Base-by-base conservation (phyloP, 768 basidiomycete genomes). In the Cystobasidium ongulense region DNA sequence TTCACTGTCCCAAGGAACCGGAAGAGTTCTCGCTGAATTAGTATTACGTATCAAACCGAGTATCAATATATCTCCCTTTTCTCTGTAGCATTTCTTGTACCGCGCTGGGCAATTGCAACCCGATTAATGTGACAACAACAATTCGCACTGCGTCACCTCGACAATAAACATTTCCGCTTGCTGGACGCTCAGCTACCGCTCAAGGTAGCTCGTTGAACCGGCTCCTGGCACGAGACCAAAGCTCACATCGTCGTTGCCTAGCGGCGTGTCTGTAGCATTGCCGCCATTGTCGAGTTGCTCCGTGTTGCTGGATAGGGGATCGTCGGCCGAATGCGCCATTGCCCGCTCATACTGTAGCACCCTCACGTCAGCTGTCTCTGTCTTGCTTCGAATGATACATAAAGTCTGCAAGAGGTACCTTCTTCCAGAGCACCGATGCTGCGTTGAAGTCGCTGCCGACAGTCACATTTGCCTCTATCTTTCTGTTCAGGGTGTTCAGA, bases 261-360 rank as follows among this genome's bases (percentile, higher is more conserved):
- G 25, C 36, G 63, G 63, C 3, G 7, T 41, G 4, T 53, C 27
- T 25, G 46, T 25, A 25, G 65, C 4, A 25, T 50, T 7, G 50
- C n/a, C 8, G 65, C 5, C 36, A 38, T 31, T 1, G 21, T 38
- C 54, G 18, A 18, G 8, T 31, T 71, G 50, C 29, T 59, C 57
- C 57, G 57, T n/a, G 15, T 39, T 39, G 63, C 21, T 21, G 11
- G 29, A 29, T 10, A 35, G 41, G 53, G 35, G 5, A 53, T 71
- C 68, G n/a, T 71, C 53, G 10, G 50, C 68, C 3, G 68, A 71
- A 59, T 54, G 29, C 7, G 68, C 52, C 68, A 71, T 71, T 23
- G 53, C 68, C 4, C 68, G 52, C 3, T 46, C 53, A 33, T 71
- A 71, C 68, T 71, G 68, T 13, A 29, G 18, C 7, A 71, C n/a